Base-by-base conservation (phyloP, 345 rosid genomes). In the Lumnitzera littorea region DNA sequence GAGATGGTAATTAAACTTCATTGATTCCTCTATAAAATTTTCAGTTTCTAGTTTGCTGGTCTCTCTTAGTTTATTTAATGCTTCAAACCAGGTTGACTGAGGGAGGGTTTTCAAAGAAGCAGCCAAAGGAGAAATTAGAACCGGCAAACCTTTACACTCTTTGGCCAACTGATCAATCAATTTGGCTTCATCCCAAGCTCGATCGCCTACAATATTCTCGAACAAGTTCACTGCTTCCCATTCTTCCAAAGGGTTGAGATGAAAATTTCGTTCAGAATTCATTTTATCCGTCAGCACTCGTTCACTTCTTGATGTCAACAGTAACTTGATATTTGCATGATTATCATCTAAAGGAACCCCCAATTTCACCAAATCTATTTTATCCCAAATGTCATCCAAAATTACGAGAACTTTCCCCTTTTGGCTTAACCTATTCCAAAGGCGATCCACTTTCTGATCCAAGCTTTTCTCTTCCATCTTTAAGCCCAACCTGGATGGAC, bases 201-300 rank as follows among this genome's bases (percentile, higher is more conserved):
- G 46, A 13, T 46, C 15, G 0, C 71, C 73, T 0, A 58, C 74
- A 43, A 7, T 69, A 17, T 23, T 62, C 24, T 69, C 43, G 24
- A 80, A 80, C 11, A 73, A 51, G 2, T 27, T 24, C 70, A 57
- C 43, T 1, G 76, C 66, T 55, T 79, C 81, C 2, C 2, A 53
- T 2, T 62, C 69, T 0, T 15, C 2, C 7, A 75, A 53, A 48
- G 9, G 15, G 16, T 55, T 24, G 15, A 75, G 52, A n/a, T 3
- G 12, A 23, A 75, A 36, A 36, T 36, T 36, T 2, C 8, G 43
- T 36, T 1, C 6, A 36, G 43, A 36, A 36, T 5, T 5, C 43
- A 36, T 36, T 9, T 8, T 36, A 36, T 5, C 6, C 10, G 5
- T 36, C 10, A 36, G 43, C 43, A 36, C 43, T 36, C 6, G 43